A percentile compares a stretch with the other conserved stretches of the same genome.
Conservation (phyloP, 306 rosid genomes). For the Trifolium pratense region DNA sequence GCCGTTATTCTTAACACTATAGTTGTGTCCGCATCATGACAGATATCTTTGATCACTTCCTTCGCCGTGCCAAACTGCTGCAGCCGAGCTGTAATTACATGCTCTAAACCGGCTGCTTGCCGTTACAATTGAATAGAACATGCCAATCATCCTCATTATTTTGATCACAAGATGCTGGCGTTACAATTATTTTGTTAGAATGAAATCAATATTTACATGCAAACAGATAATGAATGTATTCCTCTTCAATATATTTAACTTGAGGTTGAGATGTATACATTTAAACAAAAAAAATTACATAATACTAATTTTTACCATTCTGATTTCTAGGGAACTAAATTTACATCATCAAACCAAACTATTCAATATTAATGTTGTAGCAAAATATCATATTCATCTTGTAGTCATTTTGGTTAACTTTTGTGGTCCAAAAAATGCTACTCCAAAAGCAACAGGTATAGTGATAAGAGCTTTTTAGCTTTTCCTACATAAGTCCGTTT, state of each 20-base stretch:
- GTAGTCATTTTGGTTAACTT: slow-evolving; percentile 51
- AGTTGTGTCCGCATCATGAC: too few relatives aligned
- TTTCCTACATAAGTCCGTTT: slow-evolving; percentile 85
- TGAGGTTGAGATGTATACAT: slow-evolving; percentile 19
- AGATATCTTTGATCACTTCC: too few relatives aligned
- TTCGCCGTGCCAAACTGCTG: too few relatives aligned
- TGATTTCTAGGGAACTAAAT: slow-evolving; percentile 28
- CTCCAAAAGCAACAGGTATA: slow-evolving; percentile 80
- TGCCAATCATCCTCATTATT: too few relatives aligned
- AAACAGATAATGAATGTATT: neutral
- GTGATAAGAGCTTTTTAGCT: slow-evolving; percentile 68
- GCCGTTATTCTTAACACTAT: too few relatives aligned
- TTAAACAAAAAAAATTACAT: slow-evolving; percentile 37
- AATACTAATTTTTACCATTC: neutral
- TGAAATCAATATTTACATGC: too few relatives aligned
- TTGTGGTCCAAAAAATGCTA: slow-evolving; percentile 61
- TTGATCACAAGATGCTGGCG: too few relatives aligned
- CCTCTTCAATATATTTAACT: neutral
- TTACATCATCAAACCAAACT: slow-evolving; percentile 31
- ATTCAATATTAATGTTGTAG: slow-evolving; percentile 1
- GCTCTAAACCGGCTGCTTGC: too few relatives aligned
- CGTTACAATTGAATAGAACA: too few relatives aligned
- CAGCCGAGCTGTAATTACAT: too few relatives aligned
- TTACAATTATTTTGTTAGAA: too few relatives aligned
- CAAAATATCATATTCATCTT: slow-evolving; percentile 41